Base-by-base conservation (phyloP, 2,329 filamentous ascomycete species). In the Fusarium clavum region DNA sequence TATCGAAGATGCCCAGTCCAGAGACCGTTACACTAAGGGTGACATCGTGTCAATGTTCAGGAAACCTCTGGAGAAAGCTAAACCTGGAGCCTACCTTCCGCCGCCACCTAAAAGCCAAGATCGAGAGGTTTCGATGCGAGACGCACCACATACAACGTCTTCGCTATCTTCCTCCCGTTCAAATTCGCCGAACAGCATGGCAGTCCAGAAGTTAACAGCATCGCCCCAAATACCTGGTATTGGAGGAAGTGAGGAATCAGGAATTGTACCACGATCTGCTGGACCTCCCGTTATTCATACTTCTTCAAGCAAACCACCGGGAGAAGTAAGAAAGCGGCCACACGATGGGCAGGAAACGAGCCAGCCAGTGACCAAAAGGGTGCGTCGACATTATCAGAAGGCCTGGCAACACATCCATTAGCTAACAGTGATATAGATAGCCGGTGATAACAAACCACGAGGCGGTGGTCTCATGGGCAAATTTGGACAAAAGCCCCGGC, bases 1-100 rank as follows among this genome's bases (percentile, higher is more conserved):
- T 45, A 93, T 99, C 56, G 87, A 92, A 34, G 92, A 99, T 80
- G 92, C 96, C 8, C 90, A 90, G 74, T 79, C 82, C 22, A 88
- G 96, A 76, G 87, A 92, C 67, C 84, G 91, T 12, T 97, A 96
- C 78, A 97, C 93, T 0, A 86, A 88, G 44, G 94, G 87, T 8
- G 82, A 89, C 61, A 80, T 89, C 49, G 57, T 88, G 54, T 77
- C 79, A 20, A 79, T 87, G 78, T 82, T 89, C 30, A 80, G 81
- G 30, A 83, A 76, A 57, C 82, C 84, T 2, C 79, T 84, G 2
- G 77, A 79, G 55, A 79, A 77, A 67, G 76, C 82, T 20, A 77
- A 74, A 46, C 66, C 76, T 11, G 71, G 73, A 9, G 67, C 64
- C 22, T 75, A 76, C 27, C 43, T 63, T 13, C 68, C 66, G 10